Evolutionary conservation across 768 basidiomycete species (phyloP).

Genomic region (Naganishia onofrii): DNA sequence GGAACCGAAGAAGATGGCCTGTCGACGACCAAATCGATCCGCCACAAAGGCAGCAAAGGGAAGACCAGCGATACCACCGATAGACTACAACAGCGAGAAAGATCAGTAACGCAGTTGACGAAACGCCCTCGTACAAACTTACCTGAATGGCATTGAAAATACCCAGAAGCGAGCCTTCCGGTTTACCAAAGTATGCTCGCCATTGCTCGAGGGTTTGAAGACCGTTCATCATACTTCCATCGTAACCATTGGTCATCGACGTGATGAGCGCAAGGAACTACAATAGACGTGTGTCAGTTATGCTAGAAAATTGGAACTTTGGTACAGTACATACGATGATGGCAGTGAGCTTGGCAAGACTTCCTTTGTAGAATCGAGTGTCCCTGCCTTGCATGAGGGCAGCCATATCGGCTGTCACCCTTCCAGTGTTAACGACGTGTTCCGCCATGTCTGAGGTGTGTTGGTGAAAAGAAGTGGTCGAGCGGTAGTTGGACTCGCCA

Average conservation of each 20-base stretch:
- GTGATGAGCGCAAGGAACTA: constrained; percentile 63
- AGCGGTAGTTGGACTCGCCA: not conserved
- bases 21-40: constrained; percentile 64
- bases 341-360: constrained; percentile 35
- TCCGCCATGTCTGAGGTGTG: constrained; percentile 30
- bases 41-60: constrained; percentile 65
- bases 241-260: constrained; percentile 64
- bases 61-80: constrained; percentile 59
- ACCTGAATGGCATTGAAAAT: constrained; percentile 67
- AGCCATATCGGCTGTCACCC: constrained; percentile 18
- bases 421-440: constrained; percentile 31
- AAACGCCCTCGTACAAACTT: constrained; percentile 54
- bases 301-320: not conserved
- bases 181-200: constrained; percentile 61
- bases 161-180: constrained; percentile 45
- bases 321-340: constrained; percentile 31
- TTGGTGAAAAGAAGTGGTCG: not conserved
- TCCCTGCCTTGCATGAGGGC: constrained; percentile 34
- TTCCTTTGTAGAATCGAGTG: constrained; percentile 38
- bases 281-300: not conserved
- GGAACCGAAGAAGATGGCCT: constrained; percentile 61
- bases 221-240: constrained; percentile 54
- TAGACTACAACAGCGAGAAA: constrained; percentile 63
- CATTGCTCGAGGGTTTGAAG: constrained; percentile 68
- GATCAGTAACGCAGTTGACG: constrained; percentile 35